A percentile compares a stretch with the other conserved stretches of the same genome.
These are phyloP conservation scores for Xylaria sp. DNA, from an alignment of 2,329 filamentous ascomycete species.

Conservation along the genomic window DNA sequence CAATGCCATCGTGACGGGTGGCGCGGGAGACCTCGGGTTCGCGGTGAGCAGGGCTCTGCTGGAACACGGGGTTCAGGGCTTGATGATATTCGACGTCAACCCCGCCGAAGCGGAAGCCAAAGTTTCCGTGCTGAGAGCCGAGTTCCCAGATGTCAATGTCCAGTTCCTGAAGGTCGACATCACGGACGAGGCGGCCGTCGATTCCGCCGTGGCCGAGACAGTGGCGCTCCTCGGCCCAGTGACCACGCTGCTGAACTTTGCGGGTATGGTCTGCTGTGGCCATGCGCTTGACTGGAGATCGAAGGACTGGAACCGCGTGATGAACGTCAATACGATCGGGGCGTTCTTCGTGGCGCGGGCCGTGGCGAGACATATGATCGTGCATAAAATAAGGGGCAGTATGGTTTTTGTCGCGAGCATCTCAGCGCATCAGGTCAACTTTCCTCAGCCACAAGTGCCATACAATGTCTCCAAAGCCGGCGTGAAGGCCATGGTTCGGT, in stretches of 20 bases:
- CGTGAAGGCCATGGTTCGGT: slow-evolving; percentile 70
- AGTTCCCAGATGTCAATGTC: slow-evolving; percentile 65
- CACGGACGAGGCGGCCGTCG: slow-evolving; percentile 61
- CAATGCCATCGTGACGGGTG: slow-evolving; percentile 49
- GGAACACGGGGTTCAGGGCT: slow-evolving; percentile 48
- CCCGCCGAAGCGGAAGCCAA: slow-evolving; percentile 45
- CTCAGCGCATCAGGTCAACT: slow-evolving; percentile 75
- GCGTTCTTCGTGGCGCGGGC: slow-evolving; percentile 77
- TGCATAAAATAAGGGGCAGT: slow-evolving; percentile 61
- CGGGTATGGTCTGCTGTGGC: slow-evolving; percentile 72
- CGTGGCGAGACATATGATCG: slow-evolving; percentile 63
- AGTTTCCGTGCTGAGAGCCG: slow-evolving; percentile 58
- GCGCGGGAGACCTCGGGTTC: slow-evolving; percentile 48
- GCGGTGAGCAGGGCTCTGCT: slow-evolving; percentile 46
- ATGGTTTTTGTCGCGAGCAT: slow-evolving; percentile 76
- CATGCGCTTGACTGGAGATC: slow-evolving; percentile 69
- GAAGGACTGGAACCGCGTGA: slow-evolving; percentile 68
- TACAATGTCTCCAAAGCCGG: slow-evolving; percentile 80
- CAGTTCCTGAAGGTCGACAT: slow-evolving; percentile 66
- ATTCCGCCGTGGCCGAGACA: slow-evolving; percentile 45
- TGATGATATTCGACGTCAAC: slow-evolving; percentile 50
- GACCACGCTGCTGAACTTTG: slow-evolving; percentile 70
- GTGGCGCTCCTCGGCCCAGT: slow-evolving; percentile 49
- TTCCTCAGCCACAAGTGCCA: slow-evolving; percentile 74
- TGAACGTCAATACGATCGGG: slow-evolving; percentile 79